These are phyloP conservation scores for Rutstroemia sp. DNA, from an alignment of 2,329 filamentous ascomycete species.

Conservation along the genomic window DNA sequence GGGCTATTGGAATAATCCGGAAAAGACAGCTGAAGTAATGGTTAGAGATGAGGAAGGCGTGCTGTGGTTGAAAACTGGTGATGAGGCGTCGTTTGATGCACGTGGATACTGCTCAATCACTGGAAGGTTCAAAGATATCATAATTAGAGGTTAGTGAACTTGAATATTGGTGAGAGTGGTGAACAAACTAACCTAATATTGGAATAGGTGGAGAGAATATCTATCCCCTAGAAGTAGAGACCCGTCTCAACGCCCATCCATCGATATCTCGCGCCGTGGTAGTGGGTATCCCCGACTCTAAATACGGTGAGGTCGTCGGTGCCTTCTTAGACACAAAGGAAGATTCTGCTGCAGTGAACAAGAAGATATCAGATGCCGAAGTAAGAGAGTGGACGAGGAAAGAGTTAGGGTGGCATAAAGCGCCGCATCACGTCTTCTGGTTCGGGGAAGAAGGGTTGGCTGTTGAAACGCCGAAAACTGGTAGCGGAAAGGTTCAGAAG, in stretches of 20 bases:
- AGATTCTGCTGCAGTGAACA: constrained; percentile 43
- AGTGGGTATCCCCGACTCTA: constrained; percentile 54
- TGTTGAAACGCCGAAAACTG: constrained; percentile 53
- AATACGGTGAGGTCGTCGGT: constrained; percentile 59
- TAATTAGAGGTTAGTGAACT: constrained; percentile 45
- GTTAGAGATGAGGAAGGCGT: constrained; percentile 21
- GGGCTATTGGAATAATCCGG: constrained; percentile 54
- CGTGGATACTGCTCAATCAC: constrained; percentile 47
- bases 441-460: constrained; percentile 50
- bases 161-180: constrained; percentile 24
- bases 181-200: background rate
- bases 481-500: constrained; percentile 65
- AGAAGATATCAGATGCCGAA: constrained; percentile 50
- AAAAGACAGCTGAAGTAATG: constrained; percentile 19
- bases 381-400: constrained; percentile 56
- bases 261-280: constrained; percentile 51
- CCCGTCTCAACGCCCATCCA: constrained; percentile 52
- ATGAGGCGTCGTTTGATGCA: constrained; percentile 43
- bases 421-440: constrained; percentile 69
- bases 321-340: constrained; percentile 60
- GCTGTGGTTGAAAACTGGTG: constrained; percentile 47
- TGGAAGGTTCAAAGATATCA: constrained; percentile 62
- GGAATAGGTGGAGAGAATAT: constrained; percentile 42
- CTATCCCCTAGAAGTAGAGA: constrained; percentile 63
- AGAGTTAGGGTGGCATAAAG: constrained; percentile 58